Percentiles rank a stretch among this genome's conserved stretches.
Evolutionary conservation across 176 grass and related monocot species (phyloP).

Genomic region (Puya raimondii): DNA sequence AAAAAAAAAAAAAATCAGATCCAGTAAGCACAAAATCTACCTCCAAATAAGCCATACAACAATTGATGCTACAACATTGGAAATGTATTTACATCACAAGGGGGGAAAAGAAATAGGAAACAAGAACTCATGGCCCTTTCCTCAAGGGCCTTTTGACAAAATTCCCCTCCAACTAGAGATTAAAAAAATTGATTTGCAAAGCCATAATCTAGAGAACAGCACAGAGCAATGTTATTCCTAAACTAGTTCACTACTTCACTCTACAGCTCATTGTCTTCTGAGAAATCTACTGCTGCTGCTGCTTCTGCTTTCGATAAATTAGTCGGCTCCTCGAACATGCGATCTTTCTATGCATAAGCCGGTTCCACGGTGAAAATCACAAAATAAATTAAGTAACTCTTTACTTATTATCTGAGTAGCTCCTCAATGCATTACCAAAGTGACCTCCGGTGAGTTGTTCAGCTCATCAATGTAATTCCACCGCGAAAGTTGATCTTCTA

Average conservation of each 20-base stretch:
- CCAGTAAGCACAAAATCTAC: too few relatives aligned
- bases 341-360: background rate
- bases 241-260: background rate
- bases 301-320: background rate
- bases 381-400: background rate
- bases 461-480: background rate
- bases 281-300: background rate
- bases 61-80: too few relatives aligned
- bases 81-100: too few relatives aligned
- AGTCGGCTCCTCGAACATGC: background rate
- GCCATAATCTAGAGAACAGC: too few relatives aligned
- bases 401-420: background rate
- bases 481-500: background rate
- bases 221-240: too few relatives aligned
- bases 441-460: background rate
- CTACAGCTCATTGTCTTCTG: background rate
- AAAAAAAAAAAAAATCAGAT: too few relatives aligned
- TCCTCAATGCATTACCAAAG: background rate
- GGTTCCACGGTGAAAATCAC: background rate
- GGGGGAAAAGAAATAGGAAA: too few relatives aligned
- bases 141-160: too few relatives aligned
- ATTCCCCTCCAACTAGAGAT: too few relatives aligned
- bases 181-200: too few relatives aligned
- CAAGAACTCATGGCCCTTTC: too few relatives aligned
- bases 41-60: too few relatives aligned